Evolutionary conservation across 495 filamentous ascomycete genomes (phyloP).

Genomic region (Aspergillus asperescens): DNA sequence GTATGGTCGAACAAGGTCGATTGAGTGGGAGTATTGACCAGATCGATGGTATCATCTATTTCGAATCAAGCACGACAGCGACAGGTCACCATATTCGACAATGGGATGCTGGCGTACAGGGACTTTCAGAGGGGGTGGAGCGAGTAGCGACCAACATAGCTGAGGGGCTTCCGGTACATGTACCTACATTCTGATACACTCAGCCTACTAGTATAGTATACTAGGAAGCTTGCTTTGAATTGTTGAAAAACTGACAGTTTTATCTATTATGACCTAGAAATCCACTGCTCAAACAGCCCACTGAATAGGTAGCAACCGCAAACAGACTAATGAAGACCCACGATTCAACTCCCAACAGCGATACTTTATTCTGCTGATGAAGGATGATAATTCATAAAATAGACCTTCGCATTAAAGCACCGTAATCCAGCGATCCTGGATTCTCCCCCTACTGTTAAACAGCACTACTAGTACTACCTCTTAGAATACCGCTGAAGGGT

Average conservation of each 20-base stretch:
- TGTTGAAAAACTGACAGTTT: constrained; percentile 3
- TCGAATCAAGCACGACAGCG: constrained; percentile 61
- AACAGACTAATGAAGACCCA: not conserved
- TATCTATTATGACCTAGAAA: constrained; percentile 19
- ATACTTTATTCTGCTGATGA: constrained; percentile 2
- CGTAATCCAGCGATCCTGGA: too few species aligned
- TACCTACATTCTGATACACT: not conserved
- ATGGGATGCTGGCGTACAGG: constrained; percentile 87
- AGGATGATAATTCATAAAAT: too few species aligned
- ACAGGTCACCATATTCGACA: constrained; percentile 63
- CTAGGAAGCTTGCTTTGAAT: not conserved
- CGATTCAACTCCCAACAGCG: not conserved
- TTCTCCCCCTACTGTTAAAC: too few species aligned
- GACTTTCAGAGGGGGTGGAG: constrained; percentile 82
- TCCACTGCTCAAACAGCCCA: constrained; percentile 28
- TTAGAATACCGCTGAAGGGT: too few species aligned
- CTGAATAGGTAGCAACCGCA: constrained; percentile 7
- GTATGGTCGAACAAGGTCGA: constrained; percentile 92
- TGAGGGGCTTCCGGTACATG: constrained; percentile 40
- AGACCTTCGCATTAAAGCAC: too few species aligned
- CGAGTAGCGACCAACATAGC: constrained; percentile 56
- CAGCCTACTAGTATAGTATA: not conserved
- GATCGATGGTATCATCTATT: constrained; percentile 82
- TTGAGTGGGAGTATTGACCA: constrained; percentile 88
- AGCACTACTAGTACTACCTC: too few species aligned